A percentile compares a stretch with the other conserved stretches of the same genome.
Conservation (phyloP, 2,329 filamentous ascomycete genomes). For the Curvularia spicifera region DNA sequence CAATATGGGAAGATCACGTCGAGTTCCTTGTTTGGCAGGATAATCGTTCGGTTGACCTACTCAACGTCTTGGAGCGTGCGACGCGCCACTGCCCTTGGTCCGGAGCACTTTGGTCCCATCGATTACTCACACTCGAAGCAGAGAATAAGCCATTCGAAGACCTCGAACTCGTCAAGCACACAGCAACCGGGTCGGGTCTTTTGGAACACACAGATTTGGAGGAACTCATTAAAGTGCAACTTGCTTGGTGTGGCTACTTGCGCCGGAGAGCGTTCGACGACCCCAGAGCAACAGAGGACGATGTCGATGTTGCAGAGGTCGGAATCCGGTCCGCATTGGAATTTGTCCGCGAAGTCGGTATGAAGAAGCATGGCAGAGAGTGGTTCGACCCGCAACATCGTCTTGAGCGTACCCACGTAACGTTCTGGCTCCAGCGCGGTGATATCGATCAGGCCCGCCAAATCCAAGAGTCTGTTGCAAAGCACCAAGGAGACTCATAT, state of each 20-base stretch:
- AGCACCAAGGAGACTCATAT: conserved; percentile 76
- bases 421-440: conserved; percentile 84
- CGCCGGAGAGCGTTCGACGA: conserved; percentile 81
- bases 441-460: conserved; percentile 77
- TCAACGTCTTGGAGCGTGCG: conserved; percentile 79
- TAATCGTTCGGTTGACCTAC: conserved; percentile 57
- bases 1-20: conserved; percentile 82
- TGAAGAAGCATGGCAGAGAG: conserved; percentile 74
- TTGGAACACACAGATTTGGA: conserved; percentile 86
- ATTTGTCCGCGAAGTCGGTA: conserved; percentile 78
- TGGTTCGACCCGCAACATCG: conserved; percentile 87
- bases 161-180: conserved; percentile 89
- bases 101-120: conserved; percentile 87
- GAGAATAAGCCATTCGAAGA: conserved; percentile 76
- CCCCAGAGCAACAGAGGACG: conserved; percentile 72
- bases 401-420: conserved; percentile 88
- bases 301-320: conserved; percentile 86
- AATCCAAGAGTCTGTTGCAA: conserved; percentile 75
- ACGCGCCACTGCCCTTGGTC: conserved; percentile 94
- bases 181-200: conserved; percentile 83
- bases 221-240: conserved; percentile 87
- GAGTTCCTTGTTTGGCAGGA: conserved; percentile 69
- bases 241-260: conserved; percentile 93
- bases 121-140: conserved; percentile 83
- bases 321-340: conserved; percentile 86